A percentile compares a stretch with the other conserved stretches of the same genome.
Conservation (phyloP, 305 asterid species). For the Solanum hybrid region DNA sequence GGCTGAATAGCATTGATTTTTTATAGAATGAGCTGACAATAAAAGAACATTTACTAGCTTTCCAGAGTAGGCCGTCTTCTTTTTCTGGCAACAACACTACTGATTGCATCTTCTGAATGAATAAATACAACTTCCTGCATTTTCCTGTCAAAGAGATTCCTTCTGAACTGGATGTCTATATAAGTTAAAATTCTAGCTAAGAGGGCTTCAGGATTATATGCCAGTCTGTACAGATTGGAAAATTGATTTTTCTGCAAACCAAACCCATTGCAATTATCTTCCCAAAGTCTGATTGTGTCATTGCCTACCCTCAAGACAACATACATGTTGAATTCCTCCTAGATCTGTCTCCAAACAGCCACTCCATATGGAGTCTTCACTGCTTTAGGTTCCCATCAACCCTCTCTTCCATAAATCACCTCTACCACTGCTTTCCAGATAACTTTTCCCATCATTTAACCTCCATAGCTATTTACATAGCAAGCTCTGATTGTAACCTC, state of each 20-base stretch:
- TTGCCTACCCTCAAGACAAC: not conserved
- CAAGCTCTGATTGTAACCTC: not conserved
- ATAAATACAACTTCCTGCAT: not conserved
- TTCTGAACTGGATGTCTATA: not conserved
- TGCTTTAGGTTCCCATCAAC: not conserved
- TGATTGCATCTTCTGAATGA: not conserved
- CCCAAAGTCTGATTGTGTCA: not conserved
- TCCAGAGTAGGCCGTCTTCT: not conserved
- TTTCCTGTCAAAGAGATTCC: not conserved
- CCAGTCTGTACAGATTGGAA: not conserved
- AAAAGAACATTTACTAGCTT: not conserved
- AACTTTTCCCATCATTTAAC: not conserved
- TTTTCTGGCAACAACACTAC: not conserved
- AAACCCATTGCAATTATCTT: not conserved
- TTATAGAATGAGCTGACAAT: not conserved
- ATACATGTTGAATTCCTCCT: not conserved
- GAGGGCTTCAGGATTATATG: not conserved
- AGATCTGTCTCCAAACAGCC: not conserved
- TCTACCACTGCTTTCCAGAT: not conserved
- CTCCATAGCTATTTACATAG: not conserved
- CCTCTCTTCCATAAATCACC: not conserved
- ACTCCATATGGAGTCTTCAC: not conserved
- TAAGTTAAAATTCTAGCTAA: not conserved
- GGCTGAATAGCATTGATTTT: not conserved
- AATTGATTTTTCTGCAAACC: not conserved